These are phyloP conservation scores for Spirogloea muscicola DNA, from an alignment of 139 green algal species.

Conservation along the genomic window DNA sequence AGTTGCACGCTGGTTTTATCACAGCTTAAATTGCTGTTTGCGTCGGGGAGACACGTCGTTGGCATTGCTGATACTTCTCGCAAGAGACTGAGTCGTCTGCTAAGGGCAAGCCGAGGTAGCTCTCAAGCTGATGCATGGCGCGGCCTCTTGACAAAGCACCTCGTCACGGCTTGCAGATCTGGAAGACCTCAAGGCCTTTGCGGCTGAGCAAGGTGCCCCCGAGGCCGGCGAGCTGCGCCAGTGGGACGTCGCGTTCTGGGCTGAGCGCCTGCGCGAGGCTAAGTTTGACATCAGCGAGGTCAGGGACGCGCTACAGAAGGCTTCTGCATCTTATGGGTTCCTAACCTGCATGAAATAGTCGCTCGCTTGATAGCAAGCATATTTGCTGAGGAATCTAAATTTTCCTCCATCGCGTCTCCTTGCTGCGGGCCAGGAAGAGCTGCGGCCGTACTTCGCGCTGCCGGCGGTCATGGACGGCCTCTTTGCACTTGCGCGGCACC, in stretches of 20 bases:
- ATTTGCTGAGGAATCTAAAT: too few species aligned
- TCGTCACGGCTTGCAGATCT: constrained; percentile 56
- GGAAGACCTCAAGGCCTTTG: constrained; percentile 66
- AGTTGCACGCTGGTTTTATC: too few species aligned
- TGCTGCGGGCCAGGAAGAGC: constrained; percentile 14
- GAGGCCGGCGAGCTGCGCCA: constrained; percentile 50
- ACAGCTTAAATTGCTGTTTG: too few species aligned
- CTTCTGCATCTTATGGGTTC: not conserved
- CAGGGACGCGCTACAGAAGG: constrained; percentile 5
- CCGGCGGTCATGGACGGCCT: constrained; percentile 78
- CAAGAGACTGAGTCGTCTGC: too few species aligned
- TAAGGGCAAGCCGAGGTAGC: too few species aligned
- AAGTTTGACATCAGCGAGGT: constrained; percentile 80
- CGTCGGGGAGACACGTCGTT: too few species aligned
- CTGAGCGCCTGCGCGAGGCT: constrained; percentile 69
- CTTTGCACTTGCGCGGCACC: constrained; percentile 75
- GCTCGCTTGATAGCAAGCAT: too few species aligned
- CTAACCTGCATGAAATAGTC: too few species aligned
- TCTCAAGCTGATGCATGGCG: too few species aligned
- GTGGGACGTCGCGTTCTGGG: constrained; percentile 91
- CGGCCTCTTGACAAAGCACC: too few species aligned
- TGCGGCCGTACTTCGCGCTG: constrained; percentile 81
- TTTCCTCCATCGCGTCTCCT: too few species aligned
- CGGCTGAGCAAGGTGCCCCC: constrained; percentile 34
- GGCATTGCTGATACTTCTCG: too few species aligned